Percentiles rank a stretch among this genome's conserved stretches.
These are phyloP conservation scores for Zymoseptoria crescenta DNA, from an alignment of 2,329 filamentous ascomycete genomes.

Conservation along the genomic window DNA sequence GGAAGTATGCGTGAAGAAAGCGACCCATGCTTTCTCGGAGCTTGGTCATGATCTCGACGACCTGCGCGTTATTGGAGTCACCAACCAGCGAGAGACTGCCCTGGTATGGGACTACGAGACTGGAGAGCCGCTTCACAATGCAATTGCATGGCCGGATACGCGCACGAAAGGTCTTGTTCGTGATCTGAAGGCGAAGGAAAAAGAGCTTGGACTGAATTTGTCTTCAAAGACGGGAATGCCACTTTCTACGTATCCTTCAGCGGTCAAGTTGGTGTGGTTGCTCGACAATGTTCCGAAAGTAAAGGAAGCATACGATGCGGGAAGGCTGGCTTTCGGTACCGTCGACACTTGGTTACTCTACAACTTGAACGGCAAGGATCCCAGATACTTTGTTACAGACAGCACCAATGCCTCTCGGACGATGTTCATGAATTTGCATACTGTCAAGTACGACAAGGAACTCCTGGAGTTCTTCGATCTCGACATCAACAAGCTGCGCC, in stretches of 20 bases:
- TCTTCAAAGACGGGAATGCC: constrained; percentile 52
- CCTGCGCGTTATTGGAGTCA: constrained; percentile 75
- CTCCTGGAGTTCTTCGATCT: constrained; percentile 74
- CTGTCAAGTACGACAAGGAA: constrained; percentile 68
- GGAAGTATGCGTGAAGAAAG: constrained; percentile 69
- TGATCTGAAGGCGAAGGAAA: constrained; percentile 55
- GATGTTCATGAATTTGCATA: constrained; percentile 89
- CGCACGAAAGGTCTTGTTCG: constrained; percentile 68
- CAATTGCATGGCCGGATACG: constrained; percentile 82
- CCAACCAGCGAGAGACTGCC: constrained; percentile 84
- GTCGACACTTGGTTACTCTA: constrained; percentile 86
- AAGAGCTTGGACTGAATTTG: neutral
- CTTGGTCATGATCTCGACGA: constrained; percentile 59
- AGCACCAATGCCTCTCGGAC: constrained; percentile 82
- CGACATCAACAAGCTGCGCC: constrained; percentile 59
- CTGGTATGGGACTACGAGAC: constrained; percentile 77
- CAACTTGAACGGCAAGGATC: constrained; percentile 65
- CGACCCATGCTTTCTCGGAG: constrained; percentile 62
- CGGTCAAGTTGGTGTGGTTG: constrained; percentile 78
- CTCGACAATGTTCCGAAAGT: constrained; percentile 64
- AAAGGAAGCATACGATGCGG: constrained; percentile 65
- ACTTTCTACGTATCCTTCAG: constrained; percentile 80
- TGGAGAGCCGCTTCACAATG: constrained; percentile 73
- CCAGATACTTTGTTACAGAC: constrained; percentile 71
- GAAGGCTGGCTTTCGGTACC: constrained; percentile 73